A percentile compares a stretch with the other conserved stretches of the same genome.
Conservation (phyloP, 2,329 filamentous ascomycete genomes). For the Zelopaecilomyces penicillatus region DNA sequence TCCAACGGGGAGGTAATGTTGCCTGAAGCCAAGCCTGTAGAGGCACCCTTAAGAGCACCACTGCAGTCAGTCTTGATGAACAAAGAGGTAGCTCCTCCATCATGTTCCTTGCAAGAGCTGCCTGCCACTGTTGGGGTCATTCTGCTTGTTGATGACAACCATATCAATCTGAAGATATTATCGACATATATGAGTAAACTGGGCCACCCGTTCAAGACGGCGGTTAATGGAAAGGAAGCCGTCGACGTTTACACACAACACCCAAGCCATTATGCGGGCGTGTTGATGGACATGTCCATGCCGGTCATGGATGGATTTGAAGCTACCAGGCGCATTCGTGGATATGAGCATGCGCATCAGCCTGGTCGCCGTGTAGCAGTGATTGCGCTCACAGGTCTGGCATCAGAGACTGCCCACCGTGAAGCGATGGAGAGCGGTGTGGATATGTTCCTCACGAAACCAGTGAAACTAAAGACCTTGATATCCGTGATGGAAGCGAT, state of each 20-base stretch:
- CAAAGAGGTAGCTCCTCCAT: no score
- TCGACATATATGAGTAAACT: slow-evolving; percentile 21
- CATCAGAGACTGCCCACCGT: slow-evolving; percentile 36
- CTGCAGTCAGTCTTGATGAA: no score
- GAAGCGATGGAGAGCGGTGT: slow-evolving; percentile 43
- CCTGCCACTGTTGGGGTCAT: no score
- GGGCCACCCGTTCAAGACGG: slow-evolving; percentile 12
- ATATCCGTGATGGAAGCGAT: slow-evolving; percentile 5
- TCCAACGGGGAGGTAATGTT: no score
- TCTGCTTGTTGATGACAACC: slow-evolving; percentile 28
- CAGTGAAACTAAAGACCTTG: slow-evolving; percentile 33
- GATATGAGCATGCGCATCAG: slow-evolving; percentile 31
- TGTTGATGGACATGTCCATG: slow-evolving; percentile 43
- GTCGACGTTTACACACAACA: slow-evolving; percentile 14
- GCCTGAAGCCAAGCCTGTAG: no score
- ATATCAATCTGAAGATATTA: slow-evolving; percentile 26
- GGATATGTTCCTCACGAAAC: slow-evolving; percentile 45
- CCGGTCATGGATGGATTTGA: slow-evolving; percentile 43
- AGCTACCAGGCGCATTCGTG: slow-evolving; percentile 36
- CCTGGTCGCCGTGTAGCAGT: slow-evolving; percentile 32
- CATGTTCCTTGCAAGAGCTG: no score
- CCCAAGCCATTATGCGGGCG: slow-evolving; percentile 12
- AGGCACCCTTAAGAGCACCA: no score
- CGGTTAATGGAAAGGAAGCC: slow-evolving; percentile 20
- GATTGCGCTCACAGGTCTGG: slow-evolving; percentile 43